Conservation (phyloP, 352 stramenopile species). For the Pythium monospermum region DNA sequence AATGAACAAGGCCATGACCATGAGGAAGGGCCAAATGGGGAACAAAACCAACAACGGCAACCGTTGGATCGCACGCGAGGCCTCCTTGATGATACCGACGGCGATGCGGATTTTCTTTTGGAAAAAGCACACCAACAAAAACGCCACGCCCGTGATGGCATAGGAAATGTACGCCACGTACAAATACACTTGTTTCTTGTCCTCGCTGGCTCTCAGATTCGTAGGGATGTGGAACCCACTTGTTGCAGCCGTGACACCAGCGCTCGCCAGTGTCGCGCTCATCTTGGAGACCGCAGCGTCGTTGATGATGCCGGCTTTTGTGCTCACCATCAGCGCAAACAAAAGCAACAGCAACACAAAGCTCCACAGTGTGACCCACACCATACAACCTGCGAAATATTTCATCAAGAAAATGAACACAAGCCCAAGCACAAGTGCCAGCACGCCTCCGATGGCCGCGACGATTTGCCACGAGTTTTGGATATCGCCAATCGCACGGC, state of each 20-base stretch:
- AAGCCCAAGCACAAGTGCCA: constrained; percentile 63
- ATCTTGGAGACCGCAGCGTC: constrained; percentile 42
- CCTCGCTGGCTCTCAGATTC: too few species aligned
- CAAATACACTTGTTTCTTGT: constrained; percentile 42
- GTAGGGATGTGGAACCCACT: too few species aligned
- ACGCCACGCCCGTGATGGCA: constrained; percentile 55
- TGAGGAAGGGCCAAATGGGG: constrained; percentile 64
- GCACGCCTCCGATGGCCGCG: constrained; percentile 63
- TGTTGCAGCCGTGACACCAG: constrained; percentile 42
- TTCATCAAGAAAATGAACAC: constrained; percentile 72
- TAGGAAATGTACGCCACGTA: constrained; percentile 80
- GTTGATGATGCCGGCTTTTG: constrained; percentile 59
- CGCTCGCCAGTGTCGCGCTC: constrained; percentile 40
- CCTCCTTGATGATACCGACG: constrained; percentile 84
- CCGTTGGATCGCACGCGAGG: constrained; percentile 66
- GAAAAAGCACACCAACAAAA: constrained; percentile 71
- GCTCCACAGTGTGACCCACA: constrained; percentile 73
- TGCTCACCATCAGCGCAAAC: constrained; percentile 73
- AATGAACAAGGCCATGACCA: constrained; percentile 54
- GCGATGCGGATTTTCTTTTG: constrained; percentile 82
- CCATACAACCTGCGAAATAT: constrained; percentile 71
- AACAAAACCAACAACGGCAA: constrained; percentile 81
- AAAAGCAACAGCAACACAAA: constrained; percentile 59
- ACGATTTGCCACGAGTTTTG: constrained; percentile 75
- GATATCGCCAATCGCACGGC: constrained; percentile 71